Evolutionary conservation across 2,329 filamentous ascomycete species (phyloP).

Genomic region (Claviceps sorghi): DNA sequence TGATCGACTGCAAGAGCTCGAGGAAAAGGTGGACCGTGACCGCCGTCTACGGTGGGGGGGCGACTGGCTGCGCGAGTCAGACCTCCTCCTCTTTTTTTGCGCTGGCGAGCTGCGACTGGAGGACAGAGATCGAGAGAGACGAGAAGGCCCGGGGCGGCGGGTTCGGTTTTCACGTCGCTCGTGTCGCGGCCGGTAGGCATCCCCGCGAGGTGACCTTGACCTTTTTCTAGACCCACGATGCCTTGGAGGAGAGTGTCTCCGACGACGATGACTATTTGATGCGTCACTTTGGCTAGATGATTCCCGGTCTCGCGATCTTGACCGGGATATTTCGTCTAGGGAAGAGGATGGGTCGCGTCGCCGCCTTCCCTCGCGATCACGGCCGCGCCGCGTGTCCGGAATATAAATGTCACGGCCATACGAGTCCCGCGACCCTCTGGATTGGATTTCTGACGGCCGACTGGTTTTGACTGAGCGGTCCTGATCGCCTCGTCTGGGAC

Average conservation of each 20-base stretch:
- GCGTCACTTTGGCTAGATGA: conserved; percentile 17
- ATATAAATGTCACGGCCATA: conserved; percentile 39
- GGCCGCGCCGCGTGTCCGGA: conserved; percentile 29
- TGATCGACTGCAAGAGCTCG: conserved; percentile 25
- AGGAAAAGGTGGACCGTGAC: conserved; percentile 27
- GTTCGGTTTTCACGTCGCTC: conserved; percentile 11
- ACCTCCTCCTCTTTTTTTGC: conserved; percentile 36
- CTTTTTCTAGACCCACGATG: conserved; percentile 22
- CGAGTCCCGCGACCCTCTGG: conserved; percentile 27
- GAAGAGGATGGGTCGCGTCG: conserved; percentile 22
- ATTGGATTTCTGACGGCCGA: conserved; percentile 31
- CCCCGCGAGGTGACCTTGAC: conserved; percentile 22
- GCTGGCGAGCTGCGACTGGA: conserved; percentile 26
- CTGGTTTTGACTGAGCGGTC: conserved; percentile 32
- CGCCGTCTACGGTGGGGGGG: conserved; percentile 23
- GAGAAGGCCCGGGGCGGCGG: conserved; percentile 10
- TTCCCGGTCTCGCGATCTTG: conserved; percentile 20
- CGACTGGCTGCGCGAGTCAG: conserved; percentile 33
- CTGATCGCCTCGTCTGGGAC: conserved; percentile 26
- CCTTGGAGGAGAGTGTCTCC: conserved; percentile 20
- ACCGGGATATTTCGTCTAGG: conserved; percentile 16
- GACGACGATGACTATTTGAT: conserved; percentile 20
- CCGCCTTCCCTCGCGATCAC: conserved; percentile 20
- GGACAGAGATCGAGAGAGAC: conserved; percentile 22
- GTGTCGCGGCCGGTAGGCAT: conserved; percentile 14